These are phyloP conservation scores for Camptophora hylomeconis DNA, from an alignment of 2,329 filamentous ascomycete genomes.

Conservation along the genomic window DNA sequence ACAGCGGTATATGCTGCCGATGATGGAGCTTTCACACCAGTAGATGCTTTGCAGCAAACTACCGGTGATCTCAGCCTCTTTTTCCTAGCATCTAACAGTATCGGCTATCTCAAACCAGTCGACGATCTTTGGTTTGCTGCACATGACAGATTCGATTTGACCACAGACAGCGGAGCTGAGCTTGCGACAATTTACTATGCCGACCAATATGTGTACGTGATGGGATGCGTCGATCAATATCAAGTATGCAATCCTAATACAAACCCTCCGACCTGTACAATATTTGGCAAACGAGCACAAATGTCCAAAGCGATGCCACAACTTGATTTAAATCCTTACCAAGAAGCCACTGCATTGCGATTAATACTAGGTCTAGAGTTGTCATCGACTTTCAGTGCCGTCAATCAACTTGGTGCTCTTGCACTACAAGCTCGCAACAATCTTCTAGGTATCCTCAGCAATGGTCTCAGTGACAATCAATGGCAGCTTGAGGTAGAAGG, in stretches of 20 bases:
- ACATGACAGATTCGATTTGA: slow-evolving; percentile 7
- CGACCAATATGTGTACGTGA: slow-evolving; percentile 16
- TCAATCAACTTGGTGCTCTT: slow-evolving; percentile 5
- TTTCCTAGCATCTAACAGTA: slow-evolving; percentile 19
- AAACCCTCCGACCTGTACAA: slow-evolving; percentile 14
- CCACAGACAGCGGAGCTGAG: slow-evolving; percentile 1
- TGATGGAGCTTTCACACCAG: slow-evolving; percentile 14
- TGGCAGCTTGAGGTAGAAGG: slow-evolving; percentile 24
- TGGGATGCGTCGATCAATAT: slow-evolving; percentile 24
- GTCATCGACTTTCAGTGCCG: slow-evolving; percentile 5
- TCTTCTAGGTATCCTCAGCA: slow-evolving; percentile 8
- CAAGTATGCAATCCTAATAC: slow-evolving; percentile 21
- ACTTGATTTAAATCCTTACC: slow-evolving; percentile 7
- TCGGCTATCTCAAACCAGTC: slow-evolving; percentile 18
- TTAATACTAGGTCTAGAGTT: slow-evolving; percentile 5
- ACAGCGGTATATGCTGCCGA: not conserved
- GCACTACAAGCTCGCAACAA: slow-evolving; percentile 11
- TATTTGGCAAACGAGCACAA: slow-evolving; percentile 11
- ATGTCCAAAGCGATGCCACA: slow-evolving; percentile 1
- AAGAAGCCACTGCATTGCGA: slow-evolving; percentile 6
- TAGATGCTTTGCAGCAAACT: slow-evolving; percentile 18
- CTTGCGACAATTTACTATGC: slow-evolving; percentile 8
- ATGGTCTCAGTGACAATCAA: slow-evolving; percentile 20
- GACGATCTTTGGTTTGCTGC: slow-evolving; percentile 23
- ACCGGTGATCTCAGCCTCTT: slow-evolving; percentile 22